Conservation (phyloP, 805 yeast genomes). For the Candida qinlingensis region DNA sequence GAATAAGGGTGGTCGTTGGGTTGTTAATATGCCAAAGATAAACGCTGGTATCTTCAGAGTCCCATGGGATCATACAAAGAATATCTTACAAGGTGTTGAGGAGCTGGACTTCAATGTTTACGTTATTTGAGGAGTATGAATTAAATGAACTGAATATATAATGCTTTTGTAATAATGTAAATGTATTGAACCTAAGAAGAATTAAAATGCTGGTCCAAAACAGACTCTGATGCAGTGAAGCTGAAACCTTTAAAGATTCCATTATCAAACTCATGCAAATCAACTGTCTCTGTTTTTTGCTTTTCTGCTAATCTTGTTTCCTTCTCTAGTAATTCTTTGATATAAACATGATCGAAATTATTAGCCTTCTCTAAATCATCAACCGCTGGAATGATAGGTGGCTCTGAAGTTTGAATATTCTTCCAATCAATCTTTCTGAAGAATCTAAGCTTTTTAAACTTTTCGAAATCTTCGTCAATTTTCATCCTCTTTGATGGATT, state of each 20-base stretch:
- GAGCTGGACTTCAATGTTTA: constrained; percentile 40
- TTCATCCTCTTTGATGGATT: constrained; percentile 63
- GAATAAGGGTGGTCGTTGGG: constrained; percentile 14
- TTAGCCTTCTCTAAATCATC: constrained; percentile 76
- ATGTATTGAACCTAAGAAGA: not conserved
- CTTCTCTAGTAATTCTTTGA: constrained; percentile 40
- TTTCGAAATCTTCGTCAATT: constrained; percentile 36
- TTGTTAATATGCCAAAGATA: constrained; percentile 65
- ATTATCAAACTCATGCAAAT: constrained; percentile 7
- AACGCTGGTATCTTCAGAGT: constrained; percentile 77
- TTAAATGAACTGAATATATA: too few relatives aligned
- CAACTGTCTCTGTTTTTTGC: too few relatives aligned
- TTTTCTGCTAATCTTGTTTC: not conserved
- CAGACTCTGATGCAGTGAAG: constrained; percentile 36
- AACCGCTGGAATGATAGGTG: constrained; percentile 74
- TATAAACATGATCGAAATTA: constrained; percentile 73
- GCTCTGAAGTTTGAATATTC: constrained; percentile 39
- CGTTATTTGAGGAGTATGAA: constrained; percentile 24
- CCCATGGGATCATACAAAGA: constrained; percentile 72
- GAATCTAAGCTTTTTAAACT: constrained; percentile 59
- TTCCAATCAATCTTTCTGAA: constrained; percentile 76
- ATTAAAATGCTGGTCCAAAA: constrained; percentile 26
- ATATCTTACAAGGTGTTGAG: constrained; percentile 33
- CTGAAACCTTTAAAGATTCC: constrained; percentile 39
- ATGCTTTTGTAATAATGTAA: too few relatives aligned